These are phyloP conservation scores for Helotiales sp. DNA, from an alignment of 2,329 filamentous ascomycete species.

Conservation along the genomic window DNA sequence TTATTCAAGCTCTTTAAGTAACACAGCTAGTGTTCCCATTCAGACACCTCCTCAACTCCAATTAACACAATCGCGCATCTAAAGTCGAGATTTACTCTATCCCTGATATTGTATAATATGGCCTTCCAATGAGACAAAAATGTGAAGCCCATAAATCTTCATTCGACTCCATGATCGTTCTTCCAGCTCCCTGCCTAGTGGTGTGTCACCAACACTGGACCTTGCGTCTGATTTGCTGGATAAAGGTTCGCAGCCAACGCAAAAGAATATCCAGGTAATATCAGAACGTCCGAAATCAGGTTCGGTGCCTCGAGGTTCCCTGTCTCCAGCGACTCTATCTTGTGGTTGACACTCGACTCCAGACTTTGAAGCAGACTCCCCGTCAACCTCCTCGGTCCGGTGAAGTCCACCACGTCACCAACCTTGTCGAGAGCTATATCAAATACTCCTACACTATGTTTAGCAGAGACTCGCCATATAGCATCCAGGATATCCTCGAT, in stretches of 20 bases:
- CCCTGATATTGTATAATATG: too few relatives aligned
- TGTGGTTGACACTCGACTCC: neutral
- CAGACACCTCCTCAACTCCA: too few relatives aligned
- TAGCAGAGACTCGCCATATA: slow-evolving; percentile 15
- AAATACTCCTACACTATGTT: slow-evolving; percentile 21
- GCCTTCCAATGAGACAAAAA: too few relatives aligned
- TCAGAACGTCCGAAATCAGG: slow-evolving; percentile 31
- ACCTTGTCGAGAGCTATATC: slow-evolving; percentile 25
- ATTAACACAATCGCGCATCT: too few relatives aligned
- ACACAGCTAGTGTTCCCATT: too few relatives aligned
- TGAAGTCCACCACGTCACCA: slow-evolving; percentile 33
- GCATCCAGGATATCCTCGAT: slow-evolving; percentile 32
- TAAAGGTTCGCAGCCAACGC: neutral
- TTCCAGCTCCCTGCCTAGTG: slow-evolving; percentile 24
- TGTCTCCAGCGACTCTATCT: slow-evolving; percentile 16
- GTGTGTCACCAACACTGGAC: slow-evolving; percentile 17
- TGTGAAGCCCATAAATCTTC: too few relatives aligned
- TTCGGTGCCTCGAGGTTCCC: slow-evolving; percentile 18
- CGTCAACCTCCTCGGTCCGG: slow-evolving; percentile 32
- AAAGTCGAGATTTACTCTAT: too few relatives aligned
- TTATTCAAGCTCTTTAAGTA: too few relatives aligned
- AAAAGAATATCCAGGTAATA: slow-evolving; percentile 21
- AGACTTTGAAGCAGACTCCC: slow-evolving; percentile 30
- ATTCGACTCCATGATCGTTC: slow-evolving; percentile 17
- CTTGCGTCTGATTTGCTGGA: neutral